Evolutionary conservation across 352 stramenopile genomes (phyloP), one percentile per base, ranked within the genome.

Genomic region (Phytophthora rubi): DNA sequence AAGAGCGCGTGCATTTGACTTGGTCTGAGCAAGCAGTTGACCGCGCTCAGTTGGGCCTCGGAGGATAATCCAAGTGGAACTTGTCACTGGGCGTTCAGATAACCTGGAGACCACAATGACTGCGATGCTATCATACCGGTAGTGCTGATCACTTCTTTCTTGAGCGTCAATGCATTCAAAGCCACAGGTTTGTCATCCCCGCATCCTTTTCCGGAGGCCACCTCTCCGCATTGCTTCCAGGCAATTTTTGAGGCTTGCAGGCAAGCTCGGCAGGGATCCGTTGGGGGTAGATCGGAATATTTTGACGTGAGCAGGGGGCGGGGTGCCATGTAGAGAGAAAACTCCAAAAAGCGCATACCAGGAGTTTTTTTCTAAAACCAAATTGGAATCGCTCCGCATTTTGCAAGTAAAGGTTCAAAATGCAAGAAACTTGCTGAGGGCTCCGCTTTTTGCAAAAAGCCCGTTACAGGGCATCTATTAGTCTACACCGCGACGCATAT

Each of bases 241-340:
- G 37, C 60, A 54, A 61, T 42, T 59, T 51, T 60, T 66, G 30
- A 10, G 53, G 53, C n/a, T n/a, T 32, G 26, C 35, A 15, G 26
- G 35, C 30, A 9, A 6, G 18, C 6, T 69, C 23, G 53, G 39
- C n/a, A 16, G 28, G 37, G 54, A 59, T 60, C 52, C 16, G 5
- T 62, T 68, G 58, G 15, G 15, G 42, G 23, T 49, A 51, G 64
- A 71, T 61, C 26, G 13, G 49, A 72, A 68, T 68, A 28, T 51
- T 68, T 72, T 68, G 12, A 47, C 13, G 42, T 68, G 58, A 68
- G 58, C 58, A 62, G 52, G 52, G 42, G 59, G 13, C 23, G 23
- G 23, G 23, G 23, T 26, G 23, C 18, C 0, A 21, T 21, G 18
- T 21, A 21, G 18, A 21, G n/a, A n/a, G n/a, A n/a, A n/a, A n/a